Percentiles rank a stretch among this genome's conserved stretches.
Evolutionary conservation across 306 rosid genomes (phyloP).

Genomic region (Inga laurina): DNA sequence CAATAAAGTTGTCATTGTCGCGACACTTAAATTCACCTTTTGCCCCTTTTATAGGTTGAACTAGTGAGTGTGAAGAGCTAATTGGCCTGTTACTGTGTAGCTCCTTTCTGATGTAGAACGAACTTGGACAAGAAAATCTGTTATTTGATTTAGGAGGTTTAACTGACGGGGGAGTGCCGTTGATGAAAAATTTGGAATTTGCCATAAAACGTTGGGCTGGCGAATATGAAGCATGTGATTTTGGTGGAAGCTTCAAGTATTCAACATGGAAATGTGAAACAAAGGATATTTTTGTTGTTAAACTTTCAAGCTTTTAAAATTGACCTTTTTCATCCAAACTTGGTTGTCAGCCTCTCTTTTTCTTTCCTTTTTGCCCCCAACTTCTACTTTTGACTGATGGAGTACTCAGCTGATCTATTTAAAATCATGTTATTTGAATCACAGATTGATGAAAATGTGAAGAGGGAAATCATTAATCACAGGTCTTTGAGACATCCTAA

Average conservation of each 20-base stretch:
- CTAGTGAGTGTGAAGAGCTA: not conserved
- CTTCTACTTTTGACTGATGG: not conserved
- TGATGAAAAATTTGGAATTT: not conserved
- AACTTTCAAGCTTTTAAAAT: not conserved
- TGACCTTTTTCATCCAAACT: not conserved
- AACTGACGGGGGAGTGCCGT: not conserved
- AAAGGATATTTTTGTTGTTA: not conserved
- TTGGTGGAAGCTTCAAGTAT: slow-evolving; percentile 3
- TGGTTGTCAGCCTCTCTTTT: not conserved
- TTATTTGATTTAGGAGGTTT: not conserved
- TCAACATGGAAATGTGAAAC: not conserved
- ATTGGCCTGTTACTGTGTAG: not conserved
- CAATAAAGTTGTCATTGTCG: not conserved
- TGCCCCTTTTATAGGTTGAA: not conserved
- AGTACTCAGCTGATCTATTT: not conserved
- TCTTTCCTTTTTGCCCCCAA: not conserved
- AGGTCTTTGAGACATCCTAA: slow-evolving; percentile 92
- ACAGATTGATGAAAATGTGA: slow-evolving; percentile 93
- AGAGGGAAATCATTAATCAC: slow-evolving; percentile 90
- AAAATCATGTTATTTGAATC: slow-evolving; percentile 33
- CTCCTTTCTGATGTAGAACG: not conserved
- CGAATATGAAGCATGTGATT: not conserved
- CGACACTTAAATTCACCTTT: not conserved
- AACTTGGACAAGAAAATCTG: not conserved
- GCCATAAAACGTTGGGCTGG: not conserved